Evolutionary conservation across 2,329 filamentous ascomycete genomes (phyloP), one percentile per base, ranked within the genome.

Genomic region (Beauveria caledonica): DNA sequence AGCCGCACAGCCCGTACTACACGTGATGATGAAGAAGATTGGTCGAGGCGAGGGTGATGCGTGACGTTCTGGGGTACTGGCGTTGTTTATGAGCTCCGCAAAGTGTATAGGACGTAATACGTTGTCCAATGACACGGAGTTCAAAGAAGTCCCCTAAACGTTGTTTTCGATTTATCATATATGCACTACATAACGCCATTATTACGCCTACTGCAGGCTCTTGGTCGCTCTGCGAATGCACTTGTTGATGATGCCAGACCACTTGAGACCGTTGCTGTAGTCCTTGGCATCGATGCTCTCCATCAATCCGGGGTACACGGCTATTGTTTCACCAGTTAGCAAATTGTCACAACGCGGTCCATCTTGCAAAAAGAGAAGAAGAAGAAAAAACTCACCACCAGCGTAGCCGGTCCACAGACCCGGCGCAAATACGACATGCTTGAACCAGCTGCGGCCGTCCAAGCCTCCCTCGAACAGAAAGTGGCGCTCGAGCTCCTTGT

Each of bases 361-460:
- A 36, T 36, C 33, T 36, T 6, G 2, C 33, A 15, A 13, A 36
- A 36, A 15, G 11, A 36, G 10, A 3, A 15, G 13, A 33, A 36
- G 2, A 3, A 25, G 17, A 10, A 52, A 17, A 40, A 53, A 75
- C 80, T 73, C 68, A 86, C 84, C 83, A 69, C 92, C 92, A 0
- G 91, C 79, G 72, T 97, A 97, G 0, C 92, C 92, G 0, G 91
- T 96, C 91, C 92, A 96, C 52, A 93, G 72, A 0, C 92, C 92
- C 0, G 92, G 92, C 1, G 92, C 92, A 73, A 95, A 97, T 1
- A 97, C 88, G 2, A 96, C 88, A 68, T 97, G 93, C 77, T 97
- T 97, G 77, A 93, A 97, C 92, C 92, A 97, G 25, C 78, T 77
- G 62, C 93, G 79, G 1, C 85, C 85, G 70, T 96, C 92, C 21